Conservation (phyloP, 805 yeast genomes). For the Ogataea salicorniae region DNA sequence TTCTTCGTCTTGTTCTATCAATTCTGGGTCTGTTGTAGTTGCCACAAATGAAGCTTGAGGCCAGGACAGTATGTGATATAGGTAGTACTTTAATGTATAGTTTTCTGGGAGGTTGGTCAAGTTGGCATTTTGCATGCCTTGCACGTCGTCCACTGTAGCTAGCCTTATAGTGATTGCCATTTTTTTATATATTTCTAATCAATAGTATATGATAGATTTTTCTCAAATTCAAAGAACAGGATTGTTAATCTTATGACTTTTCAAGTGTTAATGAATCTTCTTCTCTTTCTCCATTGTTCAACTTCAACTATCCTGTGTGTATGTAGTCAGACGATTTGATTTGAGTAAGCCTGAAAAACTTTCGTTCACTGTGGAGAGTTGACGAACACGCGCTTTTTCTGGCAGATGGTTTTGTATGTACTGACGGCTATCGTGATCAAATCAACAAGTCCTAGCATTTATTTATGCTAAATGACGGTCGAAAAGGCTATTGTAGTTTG, state of each 20-base stretch:
- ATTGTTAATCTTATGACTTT: no score
- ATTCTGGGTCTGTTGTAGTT: conserved; percentile 57
- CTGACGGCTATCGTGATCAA: no score
- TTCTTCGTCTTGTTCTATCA: conserved; percentile 21
- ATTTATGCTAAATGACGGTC: no score
- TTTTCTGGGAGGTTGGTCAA: conserved; percentile 91
- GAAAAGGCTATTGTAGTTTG: no score
- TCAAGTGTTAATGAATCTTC: no score
- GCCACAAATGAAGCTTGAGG: conserved; percentile 98
- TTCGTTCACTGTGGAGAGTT: not conserved
- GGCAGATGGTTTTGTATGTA: conserved; percentile 1
- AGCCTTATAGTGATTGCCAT: conserved; percentile 87
- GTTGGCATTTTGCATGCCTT: conserved; percentile 95
- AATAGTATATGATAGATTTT: not conserved
- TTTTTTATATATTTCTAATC: not conserved
- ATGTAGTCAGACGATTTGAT: no score
- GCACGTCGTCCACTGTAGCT: conserved; percentile 81
- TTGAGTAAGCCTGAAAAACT: no score
- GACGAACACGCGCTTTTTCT: conserved; percentile 1
- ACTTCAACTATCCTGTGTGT: no score
- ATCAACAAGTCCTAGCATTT: no score
- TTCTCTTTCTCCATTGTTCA: no score
- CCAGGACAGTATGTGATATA: conserved; percentile 94
- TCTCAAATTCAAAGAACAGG: not conserved
- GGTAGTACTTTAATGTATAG: conserved; percentile 84